phyloP scores from a whole-genome alignment of 169 alveolate species.

The Eimeria acervulina region DNA sequence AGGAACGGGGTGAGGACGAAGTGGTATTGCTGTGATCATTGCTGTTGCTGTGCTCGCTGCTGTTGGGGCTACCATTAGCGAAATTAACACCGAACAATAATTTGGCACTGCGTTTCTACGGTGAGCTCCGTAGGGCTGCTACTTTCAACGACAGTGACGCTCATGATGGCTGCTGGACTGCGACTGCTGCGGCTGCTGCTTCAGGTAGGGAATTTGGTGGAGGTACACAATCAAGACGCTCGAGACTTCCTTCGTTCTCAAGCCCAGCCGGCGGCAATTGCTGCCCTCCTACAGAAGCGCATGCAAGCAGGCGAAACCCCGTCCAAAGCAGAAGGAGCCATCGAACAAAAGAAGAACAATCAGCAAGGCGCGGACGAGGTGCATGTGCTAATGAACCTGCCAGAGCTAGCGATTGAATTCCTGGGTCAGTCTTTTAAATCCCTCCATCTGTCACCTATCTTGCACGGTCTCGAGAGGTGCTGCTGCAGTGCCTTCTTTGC shows the following conservation, averaged over 20 bases:
- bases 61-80: background rate
- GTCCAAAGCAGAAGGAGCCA: background rate
- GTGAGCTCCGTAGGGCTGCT: background rate
- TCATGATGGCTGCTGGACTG: background rate
- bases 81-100: background rate
- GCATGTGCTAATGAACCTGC: conserved; percentile 95
- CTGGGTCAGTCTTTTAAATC: conserved; percentile 86
- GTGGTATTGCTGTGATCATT: background rate
- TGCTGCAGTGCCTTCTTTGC: background rate
- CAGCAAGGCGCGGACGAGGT: conserved; percentile 85
- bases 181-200: background rate
- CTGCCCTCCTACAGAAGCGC: conserved; percentile 60
- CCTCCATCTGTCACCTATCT: background rate
- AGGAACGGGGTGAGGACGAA: conserved; percentile 88
- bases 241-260: conserved; percentile 60
- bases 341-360: background rate
- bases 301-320: background rate
- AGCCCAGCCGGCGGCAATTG: conserved; percentile 59
- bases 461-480: background rate
- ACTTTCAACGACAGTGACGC: background rate
- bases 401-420: conserved; percentile 93
- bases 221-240: conserved; percentile 71
- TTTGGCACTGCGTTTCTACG: background rate
- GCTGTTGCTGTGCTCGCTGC: background rate
- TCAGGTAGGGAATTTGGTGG: conserved; percentile 55